Conservation (phyloP, 306 rosid species). For the Vigna reflexopilosa region DNA sequence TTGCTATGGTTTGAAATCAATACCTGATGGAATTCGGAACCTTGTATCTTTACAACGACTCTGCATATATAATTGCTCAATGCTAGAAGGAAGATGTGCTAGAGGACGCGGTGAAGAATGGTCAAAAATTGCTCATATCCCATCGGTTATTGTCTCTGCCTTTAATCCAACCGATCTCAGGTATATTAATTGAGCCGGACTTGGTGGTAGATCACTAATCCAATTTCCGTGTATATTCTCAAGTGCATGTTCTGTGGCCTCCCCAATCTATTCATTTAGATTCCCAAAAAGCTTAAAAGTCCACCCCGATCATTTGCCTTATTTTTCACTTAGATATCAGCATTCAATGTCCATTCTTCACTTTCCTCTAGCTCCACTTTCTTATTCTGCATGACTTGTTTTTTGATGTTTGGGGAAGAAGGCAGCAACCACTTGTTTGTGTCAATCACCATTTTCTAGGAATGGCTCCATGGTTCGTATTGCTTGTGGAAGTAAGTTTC, state of each 20-base stretch:
- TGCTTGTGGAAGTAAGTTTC: neutral
- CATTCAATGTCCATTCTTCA: slow-evolving; percentile 2
- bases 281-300: neutral
- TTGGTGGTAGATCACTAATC: neutral
- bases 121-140: slow-evolving; percentile 33
- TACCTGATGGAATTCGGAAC: slow-evolving; percentile 28
- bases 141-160: neutral
- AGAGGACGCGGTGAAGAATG: slow-evolving; percentile 25
- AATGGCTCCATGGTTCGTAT: neutral
- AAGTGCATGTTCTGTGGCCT: neutral
- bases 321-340: neutral
- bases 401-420: neutral
- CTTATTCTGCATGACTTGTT: neutral
- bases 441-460: slow-evolving; percentile 1
- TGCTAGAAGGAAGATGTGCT: slow-evolving; percentile 15
- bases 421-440: neutral
- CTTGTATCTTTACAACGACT: slow-evolving; percentile 12
- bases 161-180: neutral
- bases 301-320: neutral
- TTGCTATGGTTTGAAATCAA: slow-evolving; percentile 24
- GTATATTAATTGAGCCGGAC: slow-evolving; percentile 27
- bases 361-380: neutral
- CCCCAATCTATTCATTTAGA: neutral
- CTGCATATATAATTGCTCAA: neutral
- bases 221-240: neutral